Percentiles rank a stretch among this genome's conserved stretches.
Conservation (phyloP, 2,329 filamentous ascomycete genomes). For the Aspergillus sp. region DNA sequence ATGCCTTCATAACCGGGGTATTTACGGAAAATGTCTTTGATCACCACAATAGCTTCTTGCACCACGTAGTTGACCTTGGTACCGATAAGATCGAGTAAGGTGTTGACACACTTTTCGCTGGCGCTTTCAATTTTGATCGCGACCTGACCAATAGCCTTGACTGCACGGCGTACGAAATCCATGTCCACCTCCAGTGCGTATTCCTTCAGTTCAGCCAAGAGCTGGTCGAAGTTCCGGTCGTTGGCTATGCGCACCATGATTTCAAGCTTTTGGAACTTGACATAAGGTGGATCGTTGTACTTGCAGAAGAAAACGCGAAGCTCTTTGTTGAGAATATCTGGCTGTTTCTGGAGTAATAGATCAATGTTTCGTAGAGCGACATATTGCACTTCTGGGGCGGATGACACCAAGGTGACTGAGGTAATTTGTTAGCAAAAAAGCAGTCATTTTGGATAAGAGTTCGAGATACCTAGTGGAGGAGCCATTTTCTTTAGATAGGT, state of each 20-base stretch:
- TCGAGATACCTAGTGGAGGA: constrained; percentile 75
- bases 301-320: constrained; percentile 99
- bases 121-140: constrained; percentile 97
- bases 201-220: constrained; percentile 91
- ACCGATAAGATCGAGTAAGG: constrained; percentile 87
- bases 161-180: constrained; percentile 93
- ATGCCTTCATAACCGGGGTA: constrained; percentile 98
- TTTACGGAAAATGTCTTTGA: constrained; percentile 97
- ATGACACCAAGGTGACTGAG: constrained; percentile 88
- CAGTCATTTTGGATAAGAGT: neutral
- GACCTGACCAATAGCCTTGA: constrained; percentile 95
- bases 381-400: constrained; percentile 95
- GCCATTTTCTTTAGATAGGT: constrained; percentile 99
- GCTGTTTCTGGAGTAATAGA: constrained; percentile 89
- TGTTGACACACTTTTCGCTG: constrained; percentile 93
- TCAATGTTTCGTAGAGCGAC: constrained; percentile 96
- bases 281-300: constrained; percentile 96
- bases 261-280: constrained; percentile 96
- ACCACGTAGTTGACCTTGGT: constrained; percentile 99
- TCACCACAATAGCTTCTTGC: constrained; percentile 97
- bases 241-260: constrained; percentile 99
- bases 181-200: constrained; percentile 98
- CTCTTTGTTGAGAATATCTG: constrained; percentile 95
- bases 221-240: constrained; percentile 91
- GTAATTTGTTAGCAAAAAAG: constrained; percentile 23